These are phyloP conservation scores for Rheum nobile DNA, from an alignment of 148 eudicot species.

Conservation along the genomic window DNA sequence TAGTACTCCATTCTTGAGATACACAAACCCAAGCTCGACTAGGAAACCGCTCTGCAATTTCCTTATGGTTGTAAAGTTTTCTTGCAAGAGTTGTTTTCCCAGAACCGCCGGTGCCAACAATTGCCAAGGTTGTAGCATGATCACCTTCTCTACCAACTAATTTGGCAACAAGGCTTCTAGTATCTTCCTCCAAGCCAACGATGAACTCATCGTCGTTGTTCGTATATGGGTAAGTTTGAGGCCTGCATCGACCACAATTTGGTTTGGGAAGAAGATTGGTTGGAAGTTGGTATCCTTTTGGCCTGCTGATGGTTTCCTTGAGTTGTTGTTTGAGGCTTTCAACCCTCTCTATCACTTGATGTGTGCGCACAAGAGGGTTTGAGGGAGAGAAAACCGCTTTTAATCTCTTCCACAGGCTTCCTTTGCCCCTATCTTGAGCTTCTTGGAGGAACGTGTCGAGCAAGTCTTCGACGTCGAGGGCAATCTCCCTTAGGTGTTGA, in stretches of 20 bases:
- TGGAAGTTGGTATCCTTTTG: background rate
- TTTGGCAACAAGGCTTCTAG: background rate
- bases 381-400: background rate
- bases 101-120: constrained; percentile 16
- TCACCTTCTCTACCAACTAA: background rate
- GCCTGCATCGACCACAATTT: background rate
- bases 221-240: background rate
- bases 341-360: background rate
- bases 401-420: background rate
- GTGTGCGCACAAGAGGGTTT: background rate
- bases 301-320: background rate
- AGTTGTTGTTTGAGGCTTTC: background rate
- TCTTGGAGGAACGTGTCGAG: background rate
- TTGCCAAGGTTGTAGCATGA: background rate
- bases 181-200: constrained; percentile 1
- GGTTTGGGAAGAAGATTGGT: background rate
- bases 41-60: constrained; percentile 4
- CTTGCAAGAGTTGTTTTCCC: constrained; percentile 21
- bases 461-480: constrained; percentile 1
- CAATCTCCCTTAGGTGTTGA: constrained; percentile 1
- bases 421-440: background rate
- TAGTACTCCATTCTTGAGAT: constrained; percentile 11
- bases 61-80: constrained; percentile 8
- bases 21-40: constrained; percentile 17
- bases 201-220: background rate